These are phyloP conservation scores for Leccinum uliginosum DNA, from an alignment of 768 basidiomycete species.

Conservation along the genomic window DNA sequence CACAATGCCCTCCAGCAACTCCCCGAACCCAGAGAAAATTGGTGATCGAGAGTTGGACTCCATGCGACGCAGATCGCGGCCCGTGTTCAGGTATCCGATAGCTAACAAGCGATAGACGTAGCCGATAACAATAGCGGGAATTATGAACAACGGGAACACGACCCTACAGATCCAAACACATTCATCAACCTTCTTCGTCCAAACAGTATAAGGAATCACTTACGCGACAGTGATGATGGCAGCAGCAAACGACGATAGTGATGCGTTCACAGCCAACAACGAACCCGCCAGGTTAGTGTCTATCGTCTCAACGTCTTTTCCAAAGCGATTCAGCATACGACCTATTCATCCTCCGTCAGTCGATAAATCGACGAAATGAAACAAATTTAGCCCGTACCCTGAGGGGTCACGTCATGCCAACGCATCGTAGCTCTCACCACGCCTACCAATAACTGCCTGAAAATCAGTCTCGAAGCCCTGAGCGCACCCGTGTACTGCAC, in stretches of 20 bases:
- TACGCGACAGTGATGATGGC: constrained; percentile 70
- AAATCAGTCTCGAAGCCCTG: constrained; percentile 33
- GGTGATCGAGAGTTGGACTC: constrained; percentile 85
- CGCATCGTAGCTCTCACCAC: constrained; percentile 83
- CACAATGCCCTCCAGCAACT: constrained; percentile 85
- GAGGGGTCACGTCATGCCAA: constrained; percentile 80
- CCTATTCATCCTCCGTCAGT: constrained; percentile 35
- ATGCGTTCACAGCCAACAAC: constrained; percentile 72
- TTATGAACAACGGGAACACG: constrained; percentile 78
- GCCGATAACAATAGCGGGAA: constrained; percentile 73
- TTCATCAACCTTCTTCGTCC: constrained; percentile 7
- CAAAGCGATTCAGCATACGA: constrained; percentile 84
- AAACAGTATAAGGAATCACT: constrained; percentile 21
- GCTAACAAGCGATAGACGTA: constrained; percentile 67
- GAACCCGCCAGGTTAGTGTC: constrained; percentile 68
- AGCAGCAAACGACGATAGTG: constrained; percentile 71
- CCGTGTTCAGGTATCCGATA: constrained; percentile 72
- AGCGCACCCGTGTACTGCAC: constrained; percentile 56
- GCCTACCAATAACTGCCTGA: constrained; percentile 53
- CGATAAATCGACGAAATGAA: background rate
- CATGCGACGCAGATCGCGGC: constrained; percentile 83
- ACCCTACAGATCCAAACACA: constrained; percentile 32
- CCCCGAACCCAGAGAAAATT: constrained; percentile 79
- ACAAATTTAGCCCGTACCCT: constrained; percentile 39
- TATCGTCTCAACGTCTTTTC: constrained; percentile 84